Conservation (phyloP, 164 flowering plant species). For the Litsea cubeba region DNA sequence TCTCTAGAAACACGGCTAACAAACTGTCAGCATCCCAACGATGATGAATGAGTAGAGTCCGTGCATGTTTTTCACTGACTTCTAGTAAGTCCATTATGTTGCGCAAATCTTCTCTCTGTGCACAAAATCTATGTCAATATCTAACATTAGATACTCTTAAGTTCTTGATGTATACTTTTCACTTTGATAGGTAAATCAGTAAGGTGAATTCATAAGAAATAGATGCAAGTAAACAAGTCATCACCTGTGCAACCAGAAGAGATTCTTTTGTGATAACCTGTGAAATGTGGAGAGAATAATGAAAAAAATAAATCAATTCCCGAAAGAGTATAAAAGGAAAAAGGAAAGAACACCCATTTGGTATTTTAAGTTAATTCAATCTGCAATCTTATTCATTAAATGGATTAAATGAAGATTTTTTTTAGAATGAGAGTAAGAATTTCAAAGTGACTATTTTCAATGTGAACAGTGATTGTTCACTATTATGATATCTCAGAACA, state of each 20-base stretch:
- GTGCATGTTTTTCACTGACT: constrained; percentile 70
- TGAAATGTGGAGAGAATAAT: constrained; percentile 10
- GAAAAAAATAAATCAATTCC: background rate
- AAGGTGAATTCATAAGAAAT: background rate
- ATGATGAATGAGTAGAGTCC: constrained; percentile 74
- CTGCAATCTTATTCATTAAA: no score
- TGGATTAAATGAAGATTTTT: no score
- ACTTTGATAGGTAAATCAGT: no score
- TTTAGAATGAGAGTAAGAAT: no score
- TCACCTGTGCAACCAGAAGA: constrained; percentile 76
- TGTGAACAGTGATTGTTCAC: no score
- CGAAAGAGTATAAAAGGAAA: background rate
- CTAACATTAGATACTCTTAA: background rate
- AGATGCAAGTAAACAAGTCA: background rate
- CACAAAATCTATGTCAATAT: constrained; percentile 10
- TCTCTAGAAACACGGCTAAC: constrained; percentile 57
- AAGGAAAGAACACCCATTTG: no score
- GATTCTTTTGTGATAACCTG: constrained; percentile 80
- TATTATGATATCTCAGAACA: no score
- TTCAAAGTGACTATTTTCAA: no score
- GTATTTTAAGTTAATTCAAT: no score
- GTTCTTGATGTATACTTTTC: background rate
- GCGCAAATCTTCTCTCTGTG: constrained; percentile 62
- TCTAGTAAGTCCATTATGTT: constrained; percentile 66
- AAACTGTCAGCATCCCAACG: constrained; percentile 80